phyloP scores from a whole-genome alignment of 495 filamentous ascomycete genomes.

The Penicillium dipodomyicola region DNA sequence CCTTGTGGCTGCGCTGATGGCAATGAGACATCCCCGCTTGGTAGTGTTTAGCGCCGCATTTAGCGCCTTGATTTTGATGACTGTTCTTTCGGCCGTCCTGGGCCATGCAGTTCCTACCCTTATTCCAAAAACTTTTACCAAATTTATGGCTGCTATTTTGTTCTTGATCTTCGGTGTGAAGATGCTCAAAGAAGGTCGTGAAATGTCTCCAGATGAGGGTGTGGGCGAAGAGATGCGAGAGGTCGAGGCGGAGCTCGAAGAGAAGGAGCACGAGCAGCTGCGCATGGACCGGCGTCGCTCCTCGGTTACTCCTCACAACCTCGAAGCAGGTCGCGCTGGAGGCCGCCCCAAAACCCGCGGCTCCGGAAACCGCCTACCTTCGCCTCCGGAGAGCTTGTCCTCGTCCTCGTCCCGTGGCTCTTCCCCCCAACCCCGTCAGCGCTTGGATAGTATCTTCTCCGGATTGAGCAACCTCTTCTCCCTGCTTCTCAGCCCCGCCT shows the following conservation, averaged over 20 bases:
- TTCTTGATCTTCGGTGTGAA: conserved; percentile 88
- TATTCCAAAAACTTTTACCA: conserved; percentile 84
- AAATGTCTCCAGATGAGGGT: conserved; percentile 83
- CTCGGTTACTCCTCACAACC: conserved; percentile 50
- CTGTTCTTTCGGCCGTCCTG: conserved; percentile 90
- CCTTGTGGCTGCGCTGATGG: conserved; percentile 95
- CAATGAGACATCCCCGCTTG: conserved; percentile 93
- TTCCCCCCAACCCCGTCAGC: conserved; percentile 47
- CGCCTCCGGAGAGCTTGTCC: conserved; percentile 52
- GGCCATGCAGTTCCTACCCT: conserved; percentile 91
- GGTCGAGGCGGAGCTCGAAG: conserved; percentile 90
- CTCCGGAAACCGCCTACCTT: conserved; percentile 50
- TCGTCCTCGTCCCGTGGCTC: conserved; percentile 57
- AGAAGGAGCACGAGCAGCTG: conserved; percentile 73
- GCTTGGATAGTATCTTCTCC: conserved; percentile 41
- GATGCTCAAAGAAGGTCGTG: conserved; percentile 81
- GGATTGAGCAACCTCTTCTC: conserved; percentile 86
- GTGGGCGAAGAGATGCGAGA: conserved; percentile 95
- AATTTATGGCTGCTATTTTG: conserved; percentile 75
- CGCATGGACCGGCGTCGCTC: conserved; percentile 54
- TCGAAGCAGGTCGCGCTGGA: conserved; percentile 48
- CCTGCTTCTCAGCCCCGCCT: conserved; percentile 85
- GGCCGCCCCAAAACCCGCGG: conserved; percentile 45
- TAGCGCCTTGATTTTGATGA: conserved; percentile 86
- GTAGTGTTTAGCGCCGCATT: conserved; percentile 95